Conservation (phyloP, 2,329 filamentous ascomycete species). For the Xylaria hypoxylon region DNA sequence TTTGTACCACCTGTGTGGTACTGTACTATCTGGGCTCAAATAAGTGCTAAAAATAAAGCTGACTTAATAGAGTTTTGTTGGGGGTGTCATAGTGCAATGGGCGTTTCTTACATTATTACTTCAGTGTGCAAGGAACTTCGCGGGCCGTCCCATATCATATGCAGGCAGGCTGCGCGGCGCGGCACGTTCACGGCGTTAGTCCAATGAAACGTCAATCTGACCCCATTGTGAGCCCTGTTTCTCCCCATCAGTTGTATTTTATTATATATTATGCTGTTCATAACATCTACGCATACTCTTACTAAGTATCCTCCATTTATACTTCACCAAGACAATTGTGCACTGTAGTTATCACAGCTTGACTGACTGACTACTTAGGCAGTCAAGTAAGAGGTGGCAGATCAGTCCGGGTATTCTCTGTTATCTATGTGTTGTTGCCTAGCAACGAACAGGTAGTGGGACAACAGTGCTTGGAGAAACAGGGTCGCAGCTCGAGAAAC, state of each 20-base stretch:
- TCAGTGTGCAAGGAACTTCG: slow-evolving; percentile 27
- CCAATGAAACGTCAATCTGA: slow-evolving; percentile 28
- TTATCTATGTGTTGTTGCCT: slow-evolving; percentile 31
- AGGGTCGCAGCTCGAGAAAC: neutral
- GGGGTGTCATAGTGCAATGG: neutral
- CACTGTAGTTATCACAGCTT: too few relatives aligned
- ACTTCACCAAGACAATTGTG: too few relatives aligned
- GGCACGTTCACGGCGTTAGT: slow-evolving; percentile 1
- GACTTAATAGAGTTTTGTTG: neutral
- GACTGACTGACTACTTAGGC: neutral
- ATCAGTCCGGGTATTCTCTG: neutral
- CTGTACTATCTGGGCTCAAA: too few relatives aligned
- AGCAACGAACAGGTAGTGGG: slow-evolving; percentile 35
- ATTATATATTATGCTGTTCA: neutral
- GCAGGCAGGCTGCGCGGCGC: slow-evolving; percentile 29
- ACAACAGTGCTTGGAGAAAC: slow-evolving; percentile 11
- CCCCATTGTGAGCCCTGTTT: neutral
- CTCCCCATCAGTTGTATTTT: neutral
- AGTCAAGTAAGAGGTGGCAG: slow-evolving; percentile 1
- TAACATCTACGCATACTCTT: neutral
- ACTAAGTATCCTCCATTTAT: too few relatives aligned
- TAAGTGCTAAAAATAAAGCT: too few relatives aligned
- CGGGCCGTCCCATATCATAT: slow-evolving; percentile 35
- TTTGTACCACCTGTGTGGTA: too few relatives aligned
- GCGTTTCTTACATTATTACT: neutral